Conservation (phyloP, 768 basidiomycete genomes). For the Mycena filopes region DNA sequence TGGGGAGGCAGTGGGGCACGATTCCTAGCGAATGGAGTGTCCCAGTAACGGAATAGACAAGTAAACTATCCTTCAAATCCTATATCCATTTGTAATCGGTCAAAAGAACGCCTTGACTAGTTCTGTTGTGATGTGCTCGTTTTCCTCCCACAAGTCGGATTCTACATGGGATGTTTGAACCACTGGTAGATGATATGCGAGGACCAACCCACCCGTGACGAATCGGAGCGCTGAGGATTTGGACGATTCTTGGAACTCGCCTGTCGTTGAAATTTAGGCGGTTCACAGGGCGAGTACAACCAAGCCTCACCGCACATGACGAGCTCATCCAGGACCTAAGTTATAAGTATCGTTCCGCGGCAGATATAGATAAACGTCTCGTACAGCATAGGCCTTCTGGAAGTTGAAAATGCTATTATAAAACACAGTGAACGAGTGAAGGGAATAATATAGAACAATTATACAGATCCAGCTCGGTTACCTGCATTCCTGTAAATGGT, state of each 20-base stretch:
- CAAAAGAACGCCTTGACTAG: constrained; percentile 33
- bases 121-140: constrained; percentile 34
- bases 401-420: constrained; percentile 98
- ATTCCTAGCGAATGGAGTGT: constrained; percentile 87
- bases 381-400: constrained; percentile 91
- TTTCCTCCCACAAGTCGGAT: constrained; percentile 34
- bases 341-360: background rate
- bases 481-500: constrained; percentile 67
- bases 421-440: constrained; percentile 9
- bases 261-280: too few species aligned
- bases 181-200: constrained; percentile 2
- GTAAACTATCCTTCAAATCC: constrained; percentile 2
- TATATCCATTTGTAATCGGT: background rate
- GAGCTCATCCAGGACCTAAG: constrained; percentile 89
- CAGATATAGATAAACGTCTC: constrained; percentile 32
- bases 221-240: constrained; percentile 68
- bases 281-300: too few species aligned
- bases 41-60: constrained; percentile 44
- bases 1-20: constrained; percentile 82
- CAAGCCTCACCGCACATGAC: constrained; percentile 94
- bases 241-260: constrained; percentile 93
- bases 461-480: constrained; percentile 93
- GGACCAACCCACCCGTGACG: constrained; percentile 12
- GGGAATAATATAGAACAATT: background rate
- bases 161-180: constrained; percentile 5